Evolutionary conservation across 177 flowering plant genomes (phyloP).

Genomic region (Tripterygium wilfordii): DNA sequence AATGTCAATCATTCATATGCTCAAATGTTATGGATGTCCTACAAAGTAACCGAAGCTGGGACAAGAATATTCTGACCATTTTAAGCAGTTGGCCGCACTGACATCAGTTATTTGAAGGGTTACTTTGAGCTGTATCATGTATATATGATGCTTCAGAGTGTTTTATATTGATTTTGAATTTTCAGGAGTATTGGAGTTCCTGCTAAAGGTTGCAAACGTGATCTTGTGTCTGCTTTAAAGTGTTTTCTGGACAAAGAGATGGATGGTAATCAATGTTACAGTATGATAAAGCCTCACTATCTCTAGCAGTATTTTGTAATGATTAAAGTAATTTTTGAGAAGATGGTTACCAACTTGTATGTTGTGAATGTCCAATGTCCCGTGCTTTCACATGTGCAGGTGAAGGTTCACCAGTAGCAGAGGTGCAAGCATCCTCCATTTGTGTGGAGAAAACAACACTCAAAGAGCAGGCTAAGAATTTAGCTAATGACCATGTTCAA

Average conservation of each 20-base stretch:
- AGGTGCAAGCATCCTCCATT: constrained; percentile 12
- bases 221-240: constrained; percentile 54
- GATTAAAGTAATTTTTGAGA: no score
- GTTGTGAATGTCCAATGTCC: no score
- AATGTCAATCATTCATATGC: background rate
- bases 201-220: constrained; percentile 55
- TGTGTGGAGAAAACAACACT: constrained; percentile 14
- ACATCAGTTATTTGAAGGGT: no score
- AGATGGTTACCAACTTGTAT: no score
- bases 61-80: no score
- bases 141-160: no score
- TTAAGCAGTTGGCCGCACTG: no score
- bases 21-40: no score
- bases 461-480: constrained; percentile 15
- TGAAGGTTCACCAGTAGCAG: constrained; percentile 18
- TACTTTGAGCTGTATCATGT: no score
- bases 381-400: constrained; percentile 19
- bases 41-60: no score
- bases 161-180: constrained; percentile 7
- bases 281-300: no score
- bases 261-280: constrained; percentile 9
- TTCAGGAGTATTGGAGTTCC: constrained; percentile 53
- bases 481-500: constrained; percentile 13
- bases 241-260: constrained; percentile 27
- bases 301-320: no score